Conservation (phyloP, 192 early-diverging fungal genomes). For the Podila horticola region DNA sequence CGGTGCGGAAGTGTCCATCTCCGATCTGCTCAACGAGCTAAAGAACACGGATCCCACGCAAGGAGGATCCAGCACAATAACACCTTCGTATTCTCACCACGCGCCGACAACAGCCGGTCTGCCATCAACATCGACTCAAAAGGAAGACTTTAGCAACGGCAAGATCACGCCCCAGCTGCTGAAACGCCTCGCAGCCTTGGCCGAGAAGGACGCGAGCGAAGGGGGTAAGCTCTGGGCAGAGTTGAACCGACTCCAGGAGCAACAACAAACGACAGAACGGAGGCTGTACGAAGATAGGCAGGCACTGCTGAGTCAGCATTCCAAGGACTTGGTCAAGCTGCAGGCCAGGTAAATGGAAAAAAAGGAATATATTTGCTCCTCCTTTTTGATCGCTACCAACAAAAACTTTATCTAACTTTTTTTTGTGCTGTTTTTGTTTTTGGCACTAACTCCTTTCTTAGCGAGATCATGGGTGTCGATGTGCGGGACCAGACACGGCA, state of each 20-base stretch:
- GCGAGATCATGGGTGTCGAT: slow-evolving; percentile 46
- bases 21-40: neutral
- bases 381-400: neutral
- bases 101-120: neutral
- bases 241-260: slow-evolving; percentile 13
- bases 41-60: neutral
- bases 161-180: slow-evolving; percentile 44
- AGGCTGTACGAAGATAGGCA: slow-evolving; percentile 22
- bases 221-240: slow-evolving; percentile 23
- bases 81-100: neutral
- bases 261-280: slow-evolving; percentile 18
- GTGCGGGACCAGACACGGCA: neutral
- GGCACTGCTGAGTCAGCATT: slow-evolving; percentile 16
- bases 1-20: neutral
- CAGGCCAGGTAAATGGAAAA: slow-evolving; percentile 34
- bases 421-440: neutral
- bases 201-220: slow-evolving; percentile 20
- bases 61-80: no score
- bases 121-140: no score
- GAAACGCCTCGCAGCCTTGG: slow-evolving; percentile 22
- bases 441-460: neutral
- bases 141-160: slow-evolving; percentile 35
- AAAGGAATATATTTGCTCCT: neutral
- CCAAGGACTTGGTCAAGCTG: slow-evolving; percentile 26
- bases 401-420: no score